Evolutionary conservation across 257 asterid genomes (phyloP).

Genomic region (Mitragyna speciosa): DNA sequence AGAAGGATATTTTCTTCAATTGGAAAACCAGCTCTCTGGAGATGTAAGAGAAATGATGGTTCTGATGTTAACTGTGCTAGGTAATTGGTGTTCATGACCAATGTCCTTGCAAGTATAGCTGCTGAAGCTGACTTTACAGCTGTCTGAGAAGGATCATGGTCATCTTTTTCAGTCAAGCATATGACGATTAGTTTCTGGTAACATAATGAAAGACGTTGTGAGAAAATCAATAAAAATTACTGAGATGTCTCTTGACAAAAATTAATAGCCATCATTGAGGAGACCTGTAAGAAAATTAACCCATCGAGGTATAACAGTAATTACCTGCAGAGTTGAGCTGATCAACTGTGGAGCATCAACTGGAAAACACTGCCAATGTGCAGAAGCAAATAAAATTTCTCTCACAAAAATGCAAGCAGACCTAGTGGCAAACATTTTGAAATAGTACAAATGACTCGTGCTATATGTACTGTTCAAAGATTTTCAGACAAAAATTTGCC

Average conservation of each 20-base stretch:
- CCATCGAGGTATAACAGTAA: slow-evolving; percentile 11
- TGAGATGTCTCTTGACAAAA: slow-evolving; percentile 9
- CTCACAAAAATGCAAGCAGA: background rate
- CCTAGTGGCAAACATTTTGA: too few relatives aligned
- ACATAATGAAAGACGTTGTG: slow-evolving; percentile 8
- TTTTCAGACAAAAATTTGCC: too few relatives aligned
- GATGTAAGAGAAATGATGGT: slow-evolving; percentile 58
- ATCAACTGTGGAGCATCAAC: slow-evolving; percentile 78
- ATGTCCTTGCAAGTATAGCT: slow-evolving; percentile 84
- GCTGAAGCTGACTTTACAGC: slow-evolving; percentile 80
- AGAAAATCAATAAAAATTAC: slow-evolving; percentile 13
- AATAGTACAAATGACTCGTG: background rate
- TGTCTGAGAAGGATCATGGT: slow-evolving; percentile 77
- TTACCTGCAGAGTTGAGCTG: slow-evolving; percentile 76
- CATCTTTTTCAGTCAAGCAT: slow-evolving; percentile 92
- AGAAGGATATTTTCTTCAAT: slow-evolving; percentile 80
- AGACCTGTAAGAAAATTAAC: slow-evolving; percentile 3
- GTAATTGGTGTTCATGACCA: slow-evolving; percentile 85
- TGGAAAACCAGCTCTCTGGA: slow-evolving; percentile 75
- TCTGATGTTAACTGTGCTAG: slow-evolving; percentile 89
- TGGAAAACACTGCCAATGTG: slow-evolving; percentile 79
- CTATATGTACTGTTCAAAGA: too few relatives aligned
- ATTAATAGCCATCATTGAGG: slow-evolving; percentile 1
- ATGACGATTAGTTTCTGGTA: slow-evolving; percentile 68
- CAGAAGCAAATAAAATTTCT: slow-evolving; percentile 20